Conservation (phyloP, 164 flowering plant species). For the Dillenia suffruticosa region DNA sequence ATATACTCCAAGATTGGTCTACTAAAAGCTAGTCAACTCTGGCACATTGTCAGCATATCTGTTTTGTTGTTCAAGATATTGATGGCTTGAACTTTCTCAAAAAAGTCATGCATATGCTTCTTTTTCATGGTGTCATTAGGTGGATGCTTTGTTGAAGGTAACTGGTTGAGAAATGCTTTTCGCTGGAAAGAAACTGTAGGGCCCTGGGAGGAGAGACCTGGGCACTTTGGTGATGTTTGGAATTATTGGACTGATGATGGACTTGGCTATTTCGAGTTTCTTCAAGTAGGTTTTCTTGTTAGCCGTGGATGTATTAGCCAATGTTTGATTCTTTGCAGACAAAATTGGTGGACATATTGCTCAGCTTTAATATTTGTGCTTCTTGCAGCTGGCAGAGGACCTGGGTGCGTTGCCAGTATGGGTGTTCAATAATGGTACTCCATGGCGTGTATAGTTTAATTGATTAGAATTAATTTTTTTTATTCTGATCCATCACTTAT, state of each 20-base stretch:
- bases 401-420: constrained; percentile 74
- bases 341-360: background rate
- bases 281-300: constrained; percentile 51
- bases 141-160: constrained; percentile 91
- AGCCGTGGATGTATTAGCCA: too few relatives aligned
- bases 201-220: constrained; percentile 95
- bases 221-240: constrained; percentile 97
- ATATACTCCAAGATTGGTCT: too few relatives aligned
- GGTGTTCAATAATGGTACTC: constrained; percentile 93
- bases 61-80: too few relatives aligned
- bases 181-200: constrained; percentile 91
- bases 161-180: constrained; percentile 82
- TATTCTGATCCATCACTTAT: background rate
- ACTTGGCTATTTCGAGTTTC: constrained; percentile 83
- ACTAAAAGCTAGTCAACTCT: too few relatives aligned
- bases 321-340: too few relatives aligned
- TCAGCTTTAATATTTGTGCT: background rate
- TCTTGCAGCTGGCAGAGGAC: constrained; percentile 80
- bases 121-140: constrained; percentile 33
- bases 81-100: too few relatives aligned
- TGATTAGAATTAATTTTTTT: background rate
- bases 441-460: background rate
- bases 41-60: too few relatives aligned
- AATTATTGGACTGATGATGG: constrained; percentile 98
- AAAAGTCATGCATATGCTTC: too few relatives aligned